Evolutionary conservation across 495 filamentous ascomycete species (phyloP).

Genomic region (Pyrenula massariospora): DNA sequence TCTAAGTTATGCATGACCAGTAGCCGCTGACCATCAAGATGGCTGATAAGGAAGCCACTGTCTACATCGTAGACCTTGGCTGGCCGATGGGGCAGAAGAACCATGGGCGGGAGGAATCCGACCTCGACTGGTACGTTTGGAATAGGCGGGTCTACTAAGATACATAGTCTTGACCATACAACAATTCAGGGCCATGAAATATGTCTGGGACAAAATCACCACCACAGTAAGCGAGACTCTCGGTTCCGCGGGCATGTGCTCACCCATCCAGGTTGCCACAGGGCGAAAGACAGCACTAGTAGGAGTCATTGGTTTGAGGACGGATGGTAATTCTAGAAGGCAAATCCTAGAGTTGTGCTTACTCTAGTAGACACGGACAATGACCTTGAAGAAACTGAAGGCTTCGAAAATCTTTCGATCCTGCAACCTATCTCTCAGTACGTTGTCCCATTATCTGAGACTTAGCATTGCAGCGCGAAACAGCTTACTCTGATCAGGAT

Average conservation of each 20-base stretch:
- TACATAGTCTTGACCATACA: neutral
- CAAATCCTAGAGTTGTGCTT: constrained; percentile 1
- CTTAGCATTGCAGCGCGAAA: too few species aligned
- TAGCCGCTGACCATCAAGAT: constrained; percentile 43
- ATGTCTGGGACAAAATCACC: constrained; percentile 94
- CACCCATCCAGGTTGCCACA: constrained; percentile 50
- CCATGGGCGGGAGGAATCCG: constrained; percentile 62
- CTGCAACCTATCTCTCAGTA: constrained; percentile 60
- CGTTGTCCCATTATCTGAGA: too few species aligned
- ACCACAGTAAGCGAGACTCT: constrained; percentile 43
- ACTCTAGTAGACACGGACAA: constrained; percentile 50
- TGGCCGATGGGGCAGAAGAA: constrained; percentile 66
- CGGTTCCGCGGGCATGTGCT: neutral
- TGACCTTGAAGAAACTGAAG: constrained; percentile 45
- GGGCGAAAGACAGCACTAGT: constrained; percentile 70
- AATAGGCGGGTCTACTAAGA: neutral
- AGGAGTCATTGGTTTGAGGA: constrained; percentile 73
- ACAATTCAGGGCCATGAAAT: constrained; percentile 49
- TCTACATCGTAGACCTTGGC: constrained; percentile 85
- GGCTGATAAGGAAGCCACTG: constrained; percentile 88
- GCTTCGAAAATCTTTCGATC: constrained; percentile 68
- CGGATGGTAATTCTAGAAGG: constrained; percentile 42
- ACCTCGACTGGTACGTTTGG: constrained; percentile 56
- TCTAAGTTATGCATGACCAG: too few species aligned
- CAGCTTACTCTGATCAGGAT: constrained; percentile 42